Evolutionary conservation across 495 filamentous ascomycete genomes (phyloP), one percentile per base, ranked within the genome.

Genomic region (Hyaloscypha finlandica): DNA sequence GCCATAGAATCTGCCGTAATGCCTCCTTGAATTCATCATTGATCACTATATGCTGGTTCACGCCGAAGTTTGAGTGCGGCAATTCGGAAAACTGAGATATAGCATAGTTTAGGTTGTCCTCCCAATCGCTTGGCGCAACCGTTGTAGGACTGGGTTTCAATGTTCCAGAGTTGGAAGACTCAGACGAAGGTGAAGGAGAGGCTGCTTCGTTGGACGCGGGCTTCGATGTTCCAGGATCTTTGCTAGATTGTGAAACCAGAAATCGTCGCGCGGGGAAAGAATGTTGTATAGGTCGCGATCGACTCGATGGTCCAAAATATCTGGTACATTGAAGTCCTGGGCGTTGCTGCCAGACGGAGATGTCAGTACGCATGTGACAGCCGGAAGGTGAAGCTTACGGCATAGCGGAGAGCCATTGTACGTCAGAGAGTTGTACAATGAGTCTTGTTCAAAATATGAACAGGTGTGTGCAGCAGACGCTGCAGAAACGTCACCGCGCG

Each of bases 1-100:
- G 86, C 92, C 93, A 97, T 5, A 97, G 84, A 35, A 98, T 90
- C 74, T 92, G 87, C 20, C 94, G 89, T 42, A 99, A 77, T 19
- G 87, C 90, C 74, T 97, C 92, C 73, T 97, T 97, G 76, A 97
- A 94, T 68, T 97, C 93, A 68, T 92, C 86, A 76, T 97, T 94
- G 72, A 97, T 93, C 20, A 91, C 81, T 79, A 98, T 96, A 73
- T 97, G 90, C 73, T 98, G 96, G 72, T 98, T 99, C 68, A 92
- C 88, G 16, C 96, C 95, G 73, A 97, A 97, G 70, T 94, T 90
- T 67, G 86, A 84, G 63, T 94, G 90, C 0, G 93, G 93, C 11
- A 97, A 87, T 70, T 97, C 85, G n/a, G 89, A 87, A 81, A 97
- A 97, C 25, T 86, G 82, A 48, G 89, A 87, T 69, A 96, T 91